Percentiles rank a stretch among this genome's conserved stretches.
Conservation (phyloP, 2,329 filamentous ascomycete genomes). For the Xylariales sp. region DNA sequence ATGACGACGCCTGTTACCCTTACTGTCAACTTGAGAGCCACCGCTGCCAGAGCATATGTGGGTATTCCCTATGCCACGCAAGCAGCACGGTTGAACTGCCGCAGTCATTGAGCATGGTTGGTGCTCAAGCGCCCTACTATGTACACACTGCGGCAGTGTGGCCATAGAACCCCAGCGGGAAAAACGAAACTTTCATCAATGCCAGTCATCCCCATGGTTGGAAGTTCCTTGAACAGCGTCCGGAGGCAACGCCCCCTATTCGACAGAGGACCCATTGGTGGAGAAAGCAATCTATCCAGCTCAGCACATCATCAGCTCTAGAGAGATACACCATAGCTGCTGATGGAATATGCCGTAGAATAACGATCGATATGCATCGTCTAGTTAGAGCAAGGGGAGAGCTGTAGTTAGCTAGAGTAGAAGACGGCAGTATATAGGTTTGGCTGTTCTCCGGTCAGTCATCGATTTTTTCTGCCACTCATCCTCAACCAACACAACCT, state of each 20-base stretch:
- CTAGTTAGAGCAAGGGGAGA: no score
- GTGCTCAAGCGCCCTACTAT: background rate
- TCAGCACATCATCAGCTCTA: constrained; percentile 8
- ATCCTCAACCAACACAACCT: constrained; percentile 1
- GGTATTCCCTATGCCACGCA: background rate
- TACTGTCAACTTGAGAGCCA: constrained; percentile 7
- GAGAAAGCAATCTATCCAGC: constrained; percentile 7
- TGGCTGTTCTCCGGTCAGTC: background rate
- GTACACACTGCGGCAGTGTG: background rate
- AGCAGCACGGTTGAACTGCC: background rate
- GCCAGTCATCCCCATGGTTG: background rate
- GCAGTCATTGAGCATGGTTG: constrained; percentile 1
- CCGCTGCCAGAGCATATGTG: background rate
- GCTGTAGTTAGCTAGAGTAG: no score
- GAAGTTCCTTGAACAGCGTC: constrained; percentile 4
- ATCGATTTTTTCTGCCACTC: background rate
- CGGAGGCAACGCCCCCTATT: constrained; percentile 6
- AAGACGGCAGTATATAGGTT: constrained; percentile 3
- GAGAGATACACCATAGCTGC: no score
- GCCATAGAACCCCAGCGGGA: constrained; percentile 1
- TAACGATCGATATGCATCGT: no score
- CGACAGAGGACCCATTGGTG: constrained; percentile 6
- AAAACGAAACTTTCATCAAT: background rate
- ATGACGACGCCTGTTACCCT: constrained; percentile 9
- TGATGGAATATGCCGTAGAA: no score